Conservation (phyloP, 2,329 filamentous ascomycete species). For the Cladophialophora yegresii region DNA sequence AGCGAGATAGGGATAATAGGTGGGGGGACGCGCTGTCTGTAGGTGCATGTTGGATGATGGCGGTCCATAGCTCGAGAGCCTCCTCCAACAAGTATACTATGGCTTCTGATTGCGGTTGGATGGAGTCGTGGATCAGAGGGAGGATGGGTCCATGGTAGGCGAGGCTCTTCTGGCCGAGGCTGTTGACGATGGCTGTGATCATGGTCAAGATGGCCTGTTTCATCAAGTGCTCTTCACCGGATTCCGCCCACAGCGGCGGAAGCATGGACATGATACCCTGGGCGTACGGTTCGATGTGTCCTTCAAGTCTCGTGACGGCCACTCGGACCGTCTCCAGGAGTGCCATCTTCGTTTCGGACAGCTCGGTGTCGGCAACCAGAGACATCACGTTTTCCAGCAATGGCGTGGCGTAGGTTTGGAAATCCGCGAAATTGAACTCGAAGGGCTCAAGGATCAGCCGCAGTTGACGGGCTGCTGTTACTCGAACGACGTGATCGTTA, state of each 20-base stretch:
- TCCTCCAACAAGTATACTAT: slow-evolving; percentile 87
- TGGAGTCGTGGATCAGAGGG: slow-evolving; percentile 77
- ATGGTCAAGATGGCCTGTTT: slow-evolving; percentile 91
- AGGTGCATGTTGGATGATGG: slow-evolving; percentile 68
- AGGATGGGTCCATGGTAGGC: slow-evolving; percentile 78
- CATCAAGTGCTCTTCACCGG: slow-evolving; percentile 84
- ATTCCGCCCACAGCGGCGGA: slow-evolving; percentile 80
- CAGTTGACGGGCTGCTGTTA: slow-evolving; percentile 86
- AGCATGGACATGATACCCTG: slow-evolving; percentile 80
- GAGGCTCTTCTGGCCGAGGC: slow-evolving; percentile 76
- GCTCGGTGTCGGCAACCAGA: slow-evolving; percentile 76
- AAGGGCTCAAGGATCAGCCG: slow-evolving; percentile 80
- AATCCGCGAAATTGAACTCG: slow-evolving; percentile 72
- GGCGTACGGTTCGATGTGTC: slow-evolving; percentile 64
- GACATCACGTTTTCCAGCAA: slow-evolving; percentile 72
- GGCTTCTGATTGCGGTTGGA: slow-evolving; percentile 71
- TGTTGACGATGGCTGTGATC: slow-evolving; percentile 78
- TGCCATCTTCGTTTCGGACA: slow-evolving; percentile 86
- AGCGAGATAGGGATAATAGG: slow-evolving; percentile 64
- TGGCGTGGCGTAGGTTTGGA: slow-evolving; percentile 74
- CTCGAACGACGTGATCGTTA: slow-evolving; percentile 89
- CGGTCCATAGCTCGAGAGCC: slow-evolving; percentile 83
- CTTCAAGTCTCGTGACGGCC: slow-evolving; percentile 78
- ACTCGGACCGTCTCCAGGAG: slow-evolving; percentile 83
- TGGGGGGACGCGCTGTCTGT: slow-evolving; percentile 60